phyloP scores from a whole-genome alignment of 2,329 filamentous ascomycete species.

The Monosporascus sp. region DNA sequence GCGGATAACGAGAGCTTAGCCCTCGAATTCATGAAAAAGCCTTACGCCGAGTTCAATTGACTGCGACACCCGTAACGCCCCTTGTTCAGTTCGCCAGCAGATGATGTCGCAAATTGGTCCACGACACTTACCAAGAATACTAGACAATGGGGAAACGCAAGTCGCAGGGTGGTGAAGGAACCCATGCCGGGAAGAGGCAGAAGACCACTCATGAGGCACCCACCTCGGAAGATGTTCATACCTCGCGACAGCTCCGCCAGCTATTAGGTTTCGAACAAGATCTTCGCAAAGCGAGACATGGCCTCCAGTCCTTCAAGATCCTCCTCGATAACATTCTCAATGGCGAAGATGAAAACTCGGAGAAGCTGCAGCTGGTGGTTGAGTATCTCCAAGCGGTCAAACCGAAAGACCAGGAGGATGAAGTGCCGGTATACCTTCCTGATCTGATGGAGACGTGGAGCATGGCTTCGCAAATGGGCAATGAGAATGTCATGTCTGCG shows the following conservation, averaged over 20 bases:
- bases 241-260: slow-evolving; percentile 61
- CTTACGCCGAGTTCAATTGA: too few species aligned
- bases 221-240: slow-evolving; percentile 56
- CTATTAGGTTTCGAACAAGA: slow-evolving; percentile 69
- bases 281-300: slow-evolving; percentile 60
- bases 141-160: slow-evolving; percentile 25
- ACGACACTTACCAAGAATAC: slow-evolving; percentile 2
- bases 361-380: slow-evolving; percentile 55
- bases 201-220: slow-evolving; percentile 53
- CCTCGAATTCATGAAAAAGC: too few species aligned
- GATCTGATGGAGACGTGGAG: slow-evolving; percentile 88
- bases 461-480: slow-evolving; percentile 72
- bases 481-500: slow-evolving; percentile 75
- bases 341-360: slow-evolving; percentile 41
- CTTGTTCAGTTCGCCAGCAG: neutral
- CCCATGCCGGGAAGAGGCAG: slow-evolving; percentile 47
- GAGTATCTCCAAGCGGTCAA: slow-evolving; percentile 61
- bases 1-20: too few species aligned
- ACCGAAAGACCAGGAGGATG: slow-evolving; percentile 46
- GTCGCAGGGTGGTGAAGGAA: slow-evolving; percentile 23
- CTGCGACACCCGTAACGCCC: too few species aligned
- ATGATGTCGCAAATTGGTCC: slow-evolving; percentile 12
- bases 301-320: slow-evolving; percentile 69
- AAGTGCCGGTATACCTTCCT: slow-evolving; percentile 59
- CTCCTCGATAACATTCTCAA: slow-evolving; percentile 61